Base-by-base conservation (phyloP, 2,329 filamentous ascomycete genomes). In the Sodiomyces alkalinus region DNA sequence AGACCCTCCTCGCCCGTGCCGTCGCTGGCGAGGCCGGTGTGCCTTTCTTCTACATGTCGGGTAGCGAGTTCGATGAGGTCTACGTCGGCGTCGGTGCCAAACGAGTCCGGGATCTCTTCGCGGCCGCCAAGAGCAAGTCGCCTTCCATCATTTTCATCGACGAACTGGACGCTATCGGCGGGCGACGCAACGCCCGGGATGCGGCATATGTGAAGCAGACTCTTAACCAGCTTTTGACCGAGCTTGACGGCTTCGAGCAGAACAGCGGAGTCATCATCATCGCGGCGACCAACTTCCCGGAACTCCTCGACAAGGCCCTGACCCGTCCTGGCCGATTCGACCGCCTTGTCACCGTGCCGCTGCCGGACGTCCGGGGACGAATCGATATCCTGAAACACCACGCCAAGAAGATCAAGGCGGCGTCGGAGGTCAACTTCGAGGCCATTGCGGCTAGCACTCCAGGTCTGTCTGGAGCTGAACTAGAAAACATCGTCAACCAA, bases 1-100 rank as follows among this genome's bases (percentile, higher is more conserved):
- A 98, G 60, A 98, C 90, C 9, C 70, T 98, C 22, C 70, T 98
- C 35, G 90, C 90, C 37, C 78, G 90, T 45, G 92, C 90, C 31
- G 90, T 98, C 35, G 90, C 90, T 26, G 90, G 90, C 29, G 90
- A 98, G 59, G 86, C 90, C 30, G 90, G 87, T 31, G 90, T 98
- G 12, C 90, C 90, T 2, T 98, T 98, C 66, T 98, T 96, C 66
- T 98, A 94, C 67, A 96, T 98, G 87, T 98, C 90, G 46, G 90
- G 90, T 28, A 92, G 83, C 33, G 90, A 98, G 52, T 98, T 98
- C 48, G 90, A 98, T 46, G 90, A 98, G 55, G 79, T 98, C 29
- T 98, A 94, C 46, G 92, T 98, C 19, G 90, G 90, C 48, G 90
- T 98, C 30, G 85, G 86, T 47, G 85, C 85, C 25, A 93, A 98